These are phyloP conservation scores for Euphrasia arctica DNA, from an alignment of 305 asterid species.

Conservation along the genomic window DNA sequence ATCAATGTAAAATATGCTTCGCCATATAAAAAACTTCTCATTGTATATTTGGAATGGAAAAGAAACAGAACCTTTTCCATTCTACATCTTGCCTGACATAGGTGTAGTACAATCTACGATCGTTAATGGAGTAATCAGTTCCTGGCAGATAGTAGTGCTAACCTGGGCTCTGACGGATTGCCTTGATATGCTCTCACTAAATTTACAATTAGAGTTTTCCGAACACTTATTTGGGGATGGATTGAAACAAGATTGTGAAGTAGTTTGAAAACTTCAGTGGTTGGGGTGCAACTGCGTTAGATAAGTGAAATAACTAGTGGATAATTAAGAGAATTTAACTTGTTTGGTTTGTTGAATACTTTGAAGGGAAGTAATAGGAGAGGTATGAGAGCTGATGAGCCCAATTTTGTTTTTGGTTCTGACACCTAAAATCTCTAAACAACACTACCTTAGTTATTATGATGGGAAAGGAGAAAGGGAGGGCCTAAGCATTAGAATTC, in stretches of 20 bases:
- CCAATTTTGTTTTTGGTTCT: not conserved
- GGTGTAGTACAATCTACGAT: not conserved
- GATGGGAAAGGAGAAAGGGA: not conserved
- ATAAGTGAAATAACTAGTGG: not conserved
- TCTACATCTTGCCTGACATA: not conserved
- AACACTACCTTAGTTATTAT: not conserved
- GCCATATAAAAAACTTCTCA: not conserved
- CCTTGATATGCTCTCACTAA: not conserved
- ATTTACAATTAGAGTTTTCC: not conserved
- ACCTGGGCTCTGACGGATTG: not conserved
- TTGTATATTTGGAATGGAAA: not conserved
- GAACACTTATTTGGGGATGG: not conserved
- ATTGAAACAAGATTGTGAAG: not conserved
- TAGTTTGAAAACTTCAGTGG: not conserved
- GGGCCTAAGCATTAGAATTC: slow-evolving; percentile 1
- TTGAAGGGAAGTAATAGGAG: not conserved
- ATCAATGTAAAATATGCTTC: not conserved
- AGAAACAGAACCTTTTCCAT: not conserved
- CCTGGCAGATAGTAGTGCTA: not conserved
- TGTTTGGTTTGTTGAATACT: not conserved
- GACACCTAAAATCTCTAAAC: not conserved
- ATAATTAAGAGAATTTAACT: not conserved
- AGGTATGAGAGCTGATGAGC: not conserved
- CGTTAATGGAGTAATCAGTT: not conserved
- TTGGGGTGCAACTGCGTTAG: not conserved